Evolutionary conservation across 2,329 filamentous ascomycete genomes (phyloP).

Genomic region (Cladophialophora yegresii): DNA sequence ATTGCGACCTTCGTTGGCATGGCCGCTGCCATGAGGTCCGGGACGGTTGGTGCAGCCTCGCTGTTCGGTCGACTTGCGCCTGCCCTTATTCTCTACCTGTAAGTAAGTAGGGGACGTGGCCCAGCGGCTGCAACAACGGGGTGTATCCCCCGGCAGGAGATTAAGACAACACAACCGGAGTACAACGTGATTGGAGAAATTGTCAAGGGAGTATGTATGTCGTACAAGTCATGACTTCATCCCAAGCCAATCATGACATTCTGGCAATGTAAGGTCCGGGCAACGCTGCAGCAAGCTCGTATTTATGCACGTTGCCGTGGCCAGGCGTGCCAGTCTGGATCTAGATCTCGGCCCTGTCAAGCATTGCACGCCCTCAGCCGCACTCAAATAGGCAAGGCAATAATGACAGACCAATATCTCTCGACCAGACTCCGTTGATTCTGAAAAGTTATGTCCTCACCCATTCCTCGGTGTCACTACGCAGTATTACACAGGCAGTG

Average conservation of each 20-base stretch:
- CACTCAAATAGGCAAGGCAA: constrained; percentile 1
- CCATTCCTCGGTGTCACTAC: background rate
- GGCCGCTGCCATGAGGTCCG: background rate
- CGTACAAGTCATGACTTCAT: background rate
- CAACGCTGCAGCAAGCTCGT: background rate
- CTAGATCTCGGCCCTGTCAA: background rate
- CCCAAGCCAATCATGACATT: background rate
- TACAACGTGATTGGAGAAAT: background rate
- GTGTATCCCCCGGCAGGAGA: background rate
- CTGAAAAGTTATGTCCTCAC: background rate
- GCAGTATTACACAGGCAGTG: too few species aligned
- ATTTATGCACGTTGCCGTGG: background rate
- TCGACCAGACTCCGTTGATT: background rate
- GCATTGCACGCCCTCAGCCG: background rate
- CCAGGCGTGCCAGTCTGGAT: background rate
- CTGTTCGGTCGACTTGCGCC: background rate
- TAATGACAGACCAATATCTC: background rate
- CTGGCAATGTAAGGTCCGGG: background rate
- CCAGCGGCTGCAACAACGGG: background rate
- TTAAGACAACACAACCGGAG: background rate
- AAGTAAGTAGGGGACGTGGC: background rate
- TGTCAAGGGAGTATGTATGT: background rate
- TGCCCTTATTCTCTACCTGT: background rate
- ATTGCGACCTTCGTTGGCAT: background rate
- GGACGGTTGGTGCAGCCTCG: background rate